Conservation (phyloP, 1,284 basidiomycete species). For the Puccinia horiana region DNA sequence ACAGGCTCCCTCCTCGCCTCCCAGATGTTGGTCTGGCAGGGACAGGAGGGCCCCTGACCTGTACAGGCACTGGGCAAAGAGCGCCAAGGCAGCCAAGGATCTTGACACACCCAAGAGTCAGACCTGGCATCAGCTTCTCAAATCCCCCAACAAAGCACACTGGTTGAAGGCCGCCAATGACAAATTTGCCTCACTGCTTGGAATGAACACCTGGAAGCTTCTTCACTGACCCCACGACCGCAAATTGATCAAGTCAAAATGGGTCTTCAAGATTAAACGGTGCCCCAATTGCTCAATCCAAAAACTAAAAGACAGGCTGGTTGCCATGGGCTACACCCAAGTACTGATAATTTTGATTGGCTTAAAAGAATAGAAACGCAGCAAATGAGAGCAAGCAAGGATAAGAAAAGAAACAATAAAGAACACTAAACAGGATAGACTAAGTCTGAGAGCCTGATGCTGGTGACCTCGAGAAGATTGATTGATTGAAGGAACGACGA, state of each 20-base stretch:
- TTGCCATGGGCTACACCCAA: constrained; percentile 11
- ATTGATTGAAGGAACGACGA: too few relatives aligned
- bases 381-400: not conserved
- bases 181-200: not conserved
- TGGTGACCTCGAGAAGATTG: too few relatives aligned
- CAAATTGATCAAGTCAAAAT: constrained; percentile 2
- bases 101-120: not conserved
- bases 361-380: constrained; percentile 5
- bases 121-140: not conserved
- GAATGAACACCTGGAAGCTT: not conserved
- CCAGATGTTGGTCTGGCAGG: not conserved
- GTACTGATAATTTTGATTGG: not conserved
- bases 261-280: constrained; percentile 25
- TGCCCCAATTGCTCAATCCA: not conserved
- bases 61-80: not conserved
- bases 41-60: not conserved
- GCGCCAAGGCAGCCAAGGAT: not conserved
- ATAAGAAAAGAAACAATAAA: not conserved
- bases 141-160: not conserved
- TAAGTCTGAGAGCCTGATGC: not conserved
- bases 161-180: not conserved
- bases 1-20: not conserved
- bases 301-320: constrained; percentile 3
- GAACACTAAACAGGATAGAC: not conserved
- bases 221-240: not conserved